Evolutionary conservation across 2,329 filamentous ascomycete genomes (phyloP), one percentile per base, ranked within the genome.

Genomic region (Sporothrix pallida): DNA sequence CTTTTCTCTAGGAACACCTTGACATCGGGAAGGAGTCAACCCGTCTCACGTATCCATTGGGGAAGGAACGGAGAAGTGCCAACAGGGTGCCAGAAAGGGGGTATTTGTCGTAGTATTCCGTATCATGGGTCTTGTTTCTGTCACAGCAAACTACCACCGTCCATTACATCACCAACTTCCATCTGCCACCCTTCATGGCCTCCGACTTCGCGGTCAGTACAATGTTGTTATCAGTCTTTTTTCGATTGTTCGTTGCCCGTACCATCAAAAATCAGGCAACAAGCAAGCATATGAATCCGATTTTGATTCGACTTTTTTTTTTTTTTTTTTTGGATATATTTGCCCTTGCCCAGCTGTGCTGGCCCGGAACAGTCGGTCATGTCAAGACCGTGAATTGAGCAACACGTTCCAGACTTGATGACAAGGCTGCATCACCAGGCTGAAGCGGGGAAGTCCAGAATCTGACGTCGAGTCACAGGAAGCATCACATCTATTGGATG

Each of bases 391-490:
- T 37, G 31, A 23, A 23, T 15, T 12, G 6, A 7, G 3, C 62
- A 26, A 1, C 3, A 10, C 17, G 58, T 63, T 63, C 17, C n/a
- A 20, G n/a, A 26, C 42, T 13, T 13, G 62, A 26, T 26, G 46
- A 52, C 23, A 26, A 68, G 65, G 65, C 65, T 68, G n/a, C 15
- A 12, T 52, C 46, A 23, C 65, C 46, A 52, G 65, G 46, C 65
- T 68, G 46, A 37, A 52, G 15, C 46, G 65, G 46, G 52, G n/a
- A 37, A 48, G 7, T 20, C 8, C 3, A 44, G 15, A 2, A 67
- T 56, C 20, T 17, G 52, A 20, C 52, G 6, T 44, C 20, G 42
- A 67, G 62, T 26, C 20, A 67, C 62, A 26, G 23, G 42, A 8
- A 13, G n/a, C 10, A 48, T 65, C 5, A n/a, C 31, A 7, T 6